Conservation (phyloP, 2,329 filamentous ascomycete species). For the Fusarium tricinctum region DNA sequence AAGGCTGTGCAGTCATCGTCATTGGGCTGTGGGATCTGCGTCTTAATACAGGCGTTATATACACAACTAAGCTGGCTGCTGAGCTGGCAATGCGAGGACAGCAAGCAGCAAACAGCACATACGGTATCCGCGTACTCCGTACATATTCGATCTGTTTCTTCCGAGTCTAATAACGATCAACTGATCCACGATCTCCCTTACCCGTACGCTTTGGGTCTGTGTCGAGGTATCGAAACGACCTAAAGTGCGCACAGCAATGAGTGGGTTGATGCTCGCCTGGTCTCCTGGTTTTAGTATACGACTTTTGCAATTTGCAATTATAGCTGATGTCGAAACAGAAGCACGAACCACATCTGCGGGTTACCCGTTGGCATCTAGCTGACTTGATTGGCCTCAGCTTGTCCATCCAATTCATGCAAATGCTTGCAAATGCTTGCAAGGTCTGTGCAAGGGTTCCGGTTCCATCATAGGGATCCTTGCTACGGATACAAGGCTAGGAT, state of each 20-base stretch:
- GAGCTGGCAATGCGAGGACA: constrained; percentile 40
- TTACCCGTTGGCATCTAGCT: constrained; percentile 27
- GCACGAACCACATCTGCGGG: constrained; percentile 35
- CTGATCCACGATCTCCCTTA: neutral
- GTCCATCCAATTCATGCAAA: constrained; percentile 45
- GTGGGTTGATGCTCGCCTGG: constrained; percentile 33
- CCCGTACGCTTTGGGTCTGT: constrained; percentile 13
- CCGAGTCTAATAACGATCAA: constrained; percentile 2
- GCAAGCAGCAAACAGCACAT: constrained; percentile 12
- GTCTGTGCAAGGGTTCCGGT: constrained; percentile 27
- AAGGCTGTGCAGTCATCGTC: constrained; percentile 13
- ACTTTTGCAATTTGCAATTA: constrained; percentile 24
- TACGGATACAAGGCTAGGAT: constrained; percentile 22
- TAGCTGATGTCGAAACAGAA: constrained; percentile 49
- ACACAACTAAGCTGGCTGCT: constrained; percentile 32
- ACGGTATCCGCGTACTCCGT: too few species aligned
- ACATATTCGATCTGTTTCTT: neutral
- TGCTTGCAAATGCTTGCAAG: constrained; percentile 46
- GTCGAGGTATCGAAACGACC: constrained; percentile 22
- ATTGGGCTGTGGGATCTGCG: constrained; percentile 23
- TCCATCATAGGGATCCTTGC: constrained; percentile 17
- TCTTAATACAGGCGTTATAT: constrained; percentile 43
- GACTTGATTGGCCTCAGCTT: constrained; percentile 38
- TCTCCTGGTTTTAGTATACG: constrained; percentile 28
- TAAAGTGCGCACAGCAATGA: constrained; percentile 22